phyloP scores from a whole-genome alignment of 495 filamentous ascomycete genomes.

The Tuber umbilicatum region DNA sequence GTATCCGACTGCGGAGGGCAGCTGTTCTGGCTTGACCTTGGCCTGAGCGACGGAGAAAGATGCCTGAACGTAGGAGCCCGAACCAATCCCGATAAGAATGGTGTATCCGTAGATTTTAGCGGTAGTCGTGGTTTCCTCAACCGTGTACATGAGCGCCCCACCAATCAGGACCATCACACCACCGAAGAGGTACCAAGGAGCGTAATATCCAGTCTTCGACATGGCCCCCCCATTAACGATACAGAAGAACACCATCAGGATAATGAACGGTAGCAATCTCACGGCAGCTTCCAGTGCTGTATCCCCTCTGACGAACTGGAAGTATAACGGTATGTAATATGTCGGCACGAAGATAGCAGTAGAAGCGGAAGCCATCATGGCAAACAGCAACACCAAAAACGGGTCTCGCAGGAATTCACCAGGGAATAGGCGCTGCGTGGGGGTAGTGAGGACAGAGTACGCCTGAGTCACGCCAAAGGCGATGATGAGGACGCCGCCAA shows the following conservation, averaged over 20 bases:
- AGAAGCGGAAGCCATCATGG: constrained; percentile 42
- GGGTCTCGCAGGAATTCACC: constrained; percentile 48
- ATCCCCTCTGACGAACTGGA: constrained; percentile 47
- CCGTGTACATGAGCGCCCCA: constrained; percentile 49
- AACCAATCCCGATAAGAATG: constrained; percentile 52
- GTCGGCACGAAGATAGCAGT: constrained; percentile 45
- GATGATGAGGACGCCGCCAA: constrained; percentile 50
- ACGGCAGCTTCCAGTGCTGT: constrained; percentile 44
- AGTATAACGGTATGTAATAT: constrained; percentile 52
- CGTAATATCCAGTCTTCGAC: constrained; percentile 50
- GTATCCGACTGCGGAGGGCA: constrained; percentile 49
- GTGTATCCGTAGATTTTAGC: constrained; percentile 52
- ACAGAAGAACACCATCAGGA: constrained; percentile 48
- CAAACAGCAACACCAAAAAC: constrained; percentile 48
- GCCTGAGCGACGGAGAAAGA: constrained; percentile 53
- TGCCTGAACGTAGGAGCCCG: constrained; percentile 50
- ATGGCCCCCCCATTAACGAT: constrained; percentile 52
- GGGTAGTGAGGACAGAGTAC: constrained; percentile 50
- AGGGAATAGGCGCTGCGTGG: constrained; percentile 50
- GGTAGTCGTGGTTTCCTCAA: constrained; percentile 40
- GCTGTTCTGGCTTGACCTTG: constrained; percentile 44
- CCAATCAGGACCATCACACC: constrained; percentile 50
- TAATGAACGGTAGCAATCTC: constrained; percentile 53
- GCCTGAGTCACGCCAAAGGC: constrained; percentile 50
- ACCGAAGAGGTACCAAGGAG: constrained; percentile 53